Base-by-base conservation (phyloP, 2,329 filamentous ascomycete genomes). In the Diaporthe sp. region DNA sequence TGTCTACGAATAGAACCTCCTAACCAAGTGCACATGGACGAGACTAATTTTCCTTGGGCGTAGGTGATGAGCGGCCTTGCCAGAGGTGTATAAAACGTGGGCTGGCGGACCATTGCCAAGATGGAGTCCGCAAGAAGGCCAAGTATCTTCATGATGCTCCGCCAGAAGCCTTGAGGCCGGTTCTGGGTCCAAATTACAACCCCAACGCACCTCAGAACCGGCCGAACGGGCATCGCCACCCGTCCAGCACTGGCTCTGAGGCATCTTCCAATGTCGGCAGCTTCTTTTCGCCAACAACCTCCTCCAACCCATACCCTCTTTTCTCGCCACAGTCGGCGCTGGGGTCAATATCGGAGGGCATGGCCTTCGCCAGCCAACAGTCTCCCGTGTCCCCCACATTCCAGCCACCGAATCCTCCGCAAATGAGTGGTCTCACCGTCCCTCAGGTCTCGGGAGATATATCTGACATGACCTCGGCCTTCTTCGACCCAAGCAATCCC, bases 121-220 rank as follows among this genome's bases (percentile, higher is more conserved):
- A 99, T 82, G 97, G 97, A 72, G 95, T 98, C 70, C 94, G 97
- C 78, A 99, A 99, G 86, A 99, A 98, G 89, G 97, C 97, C 71
- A 99, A 99, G 84, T 99, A 99, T 84, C 94, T 99, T 74, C 96
- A 98, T 82, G 97, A 98, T 88, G 95, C 96, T 37, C 96, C 96
- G 49, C 92, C 95, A 71, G 95, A 97, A 83, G 95, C 95, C 61
- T 88, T 98, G 77, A 91, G 96, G 82, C 95, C 96, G n/a, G 95
- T 97, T 57, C 89, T 97, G 65, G 92, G 93, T 7, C 91, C 92
- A 42, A 92, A 89, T 77, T 93, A 91, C 80, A 94, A 93, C 81
- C 90, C 89, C 81, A 88, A 83, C 83, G 85, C 85, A 81, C 85
- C 86, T 4, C 73, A 79, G 80, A 85, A 85, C 79, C 82, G 86